A percentile compares a stretch with the other conserved stretches of the same genome.
These are phyloP conservation scores for Pistacia integerrima DNA, from an alignment of 345 rosid genomes.

Conservation along the genomic window DNA sequence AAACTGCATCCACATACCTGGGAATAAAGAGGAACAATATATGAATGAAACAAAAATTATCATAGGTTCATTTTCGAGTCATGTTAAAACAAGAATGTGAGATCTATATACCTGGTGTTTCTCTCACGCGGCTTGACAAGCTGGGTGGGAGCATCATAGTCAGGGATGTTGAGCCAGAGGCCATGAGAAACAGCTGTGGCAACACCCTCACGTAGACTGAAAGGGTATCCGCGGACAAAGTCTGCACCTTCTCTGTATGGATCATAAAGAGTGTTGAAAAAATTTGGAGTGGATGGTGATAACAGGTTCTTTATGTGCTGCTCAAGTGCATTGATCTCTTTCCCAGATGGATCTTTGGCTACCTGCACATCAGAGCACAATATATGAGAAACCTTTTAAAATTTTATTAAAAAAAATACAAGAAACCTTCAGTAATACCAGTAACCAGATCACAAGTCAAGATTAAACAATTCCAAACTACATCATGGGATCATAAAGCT, in stretches of 20 bases:
- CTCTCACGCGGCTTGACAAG: conserved; percentile 57
- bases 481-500: no score
- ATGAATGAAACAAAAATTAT: background rate
- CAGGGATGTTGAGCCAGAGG: conserved; percentile 58
- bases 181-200: conserved; percentile 53
- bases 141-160: conserved; percentile 57
- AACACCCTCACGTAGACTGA: conserved; percentile 46
- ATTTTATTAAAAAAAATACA: background rate
- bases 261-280: conserved; percentile 62
- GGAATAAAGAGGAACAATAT: background rate
- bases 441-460: no score
- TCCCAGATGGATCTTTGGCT: conserved; percentile 53
- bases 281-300: conserved; percentile 48
- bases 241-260: conserved; percentile 53
- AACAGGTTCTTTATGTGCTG: conserved; percentile 55
- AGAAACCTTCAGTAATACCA: no score
- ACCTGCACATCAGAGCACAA: conserved; percentile 28
- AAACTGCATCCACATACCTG: conserved; percentile 55
- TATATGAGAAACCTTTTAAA: background rate
- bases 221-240: conserved; percentile 55
- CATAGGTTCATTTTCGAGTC: background rate
- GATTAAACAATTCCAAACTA: no score
- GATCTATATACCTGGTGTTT: conserved; percentile 37
- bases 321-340: conserved; percentile 53
- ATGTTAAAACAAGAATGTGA: background rate